Conservation (phyloP, 2,329 filamentous ascomycete species). For the Aspergillus transmontanensis region DNA sequence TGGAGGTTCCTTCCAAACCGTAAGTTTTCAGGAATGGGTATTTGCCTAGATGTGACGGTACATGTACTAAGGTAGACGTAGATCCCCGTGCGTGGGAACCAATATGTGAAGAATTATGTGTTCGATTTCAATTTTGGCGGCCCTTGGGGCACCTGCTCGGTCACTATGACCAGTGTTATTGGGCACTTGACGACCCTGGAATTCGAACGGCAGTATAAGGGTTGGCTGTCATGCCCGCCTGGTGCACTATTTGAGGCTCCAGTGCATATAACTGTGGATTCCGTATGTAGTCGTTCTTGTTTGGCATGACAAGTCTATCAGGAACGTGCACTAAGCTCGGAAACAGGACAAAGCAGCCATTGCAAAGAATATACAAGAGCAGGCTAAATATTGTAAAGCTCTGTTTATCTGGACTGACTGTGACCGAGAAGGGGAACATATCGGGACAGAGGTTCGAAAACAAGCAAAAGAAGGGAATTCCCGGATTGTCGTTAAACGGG, state of each 20-base stretch:
- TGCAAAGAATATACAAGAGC: conserved; percentile 79
- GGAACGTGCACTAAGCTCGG: conserved; percentile 18
- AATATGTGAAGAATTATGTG: conserved; percentile 90
- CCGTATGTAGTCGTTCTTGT: conserved; percentile 51
- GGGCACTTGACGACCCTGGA: conserved; percentile 84
- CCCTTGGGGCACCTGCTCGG: conserved; percentile 77
- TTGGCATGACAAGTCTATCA: not conserved
- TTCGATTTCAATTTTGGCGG: conserved; percentile 86
- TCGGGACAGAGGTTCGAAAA: conserved; percentile 85
- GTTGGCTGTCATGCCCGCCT: conserved; percentile 81
- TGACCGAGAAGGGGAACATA: conserved; percentile 95
- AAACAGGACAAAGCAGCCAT: conserved; percentile 74
- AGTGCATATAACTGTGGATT: conserved; percentile 67
- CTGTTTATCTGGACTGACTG: conserved; percentile 99
- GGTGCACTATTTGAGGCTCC: conserved; percentile 78
- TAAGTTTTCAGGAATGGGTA: conserved; percentile 47
- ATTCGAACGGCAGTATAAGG: conserved; percentile 72
- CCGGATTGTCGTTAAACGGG: conserved; percentile 77
- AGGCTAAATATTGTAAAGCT: conserved; percentile 71
- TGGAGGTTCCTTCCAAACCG: conserved; percentile 71
- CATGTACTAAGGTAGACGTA: conserved; percentile 42
- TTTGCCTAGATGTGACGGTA: conserved; percentile 4
- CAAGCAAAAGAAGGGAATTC: conserved; percentile 75
- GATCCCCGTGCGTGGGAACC: conserved; percentile 67
- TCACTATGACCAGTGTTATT: conserved; percentile 91